Evolutionary conservation across 495 filamentous ascomycete species (phyloP), one percentile per base, ranked within the genome.

Genomic region (Annulohypoxylon nitens): DNA sequence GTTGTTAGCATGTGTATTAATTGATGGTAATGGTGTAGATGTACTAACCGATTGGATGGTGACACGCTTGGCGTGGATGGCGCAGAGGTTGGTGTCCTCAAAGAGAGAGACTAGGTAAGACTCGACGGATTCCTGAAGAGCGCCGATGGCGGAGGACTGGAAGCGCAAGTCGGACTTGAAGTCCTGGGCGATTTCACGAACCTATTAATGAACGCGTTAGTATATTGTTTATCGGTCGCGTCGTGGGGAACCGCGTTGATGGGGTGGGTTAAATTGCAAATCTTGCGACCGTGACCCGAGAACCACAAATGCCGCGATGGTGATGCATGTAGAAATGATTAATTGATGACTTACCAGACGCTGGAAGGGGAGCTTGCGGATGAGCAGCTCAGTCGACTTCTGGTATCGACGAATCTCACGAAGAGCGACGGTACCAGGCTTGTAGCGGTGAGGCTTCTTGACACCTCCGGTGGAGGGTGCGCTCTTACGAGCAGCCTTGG

Each of bases 361-460:
- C 91, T 99, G 96, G 93, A 99, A 99, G 82, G 96, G 96, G 78
- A 99, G 94, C 93, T 99, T 99, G 91, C 96, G 96, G 91, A 99
- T 99, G 79, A 99, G 85, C 70, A 99, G 95, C 93, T 99, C 96
- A 79, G 96, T 99, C 77, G 94, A 97, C 91, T 99, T 99, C 91
- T 99, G 96, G 91, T 99, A 99, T 82, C 96, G 96, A 95, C 96
- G 97, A 84, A 99, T 99, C 89, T 99, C 96, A 95, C 96, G 96
- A 79, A 99, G 96, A 95, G 96, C 96, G 92, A 99, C 96, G 88
- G 96, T 99, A 95, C 95, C 95, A 83, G 96, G 96, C 95, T 98
- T 99, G 84, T 99, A 99, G 79, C 96, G 92, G 88, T 98, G 97
- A 84, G 96, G 96, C 96, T 99, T 99, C 97, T 99, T 99, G 92